Conservation (phyloP, 495 filamentous ascomycete species). For the Letharia lupina region DNA sequence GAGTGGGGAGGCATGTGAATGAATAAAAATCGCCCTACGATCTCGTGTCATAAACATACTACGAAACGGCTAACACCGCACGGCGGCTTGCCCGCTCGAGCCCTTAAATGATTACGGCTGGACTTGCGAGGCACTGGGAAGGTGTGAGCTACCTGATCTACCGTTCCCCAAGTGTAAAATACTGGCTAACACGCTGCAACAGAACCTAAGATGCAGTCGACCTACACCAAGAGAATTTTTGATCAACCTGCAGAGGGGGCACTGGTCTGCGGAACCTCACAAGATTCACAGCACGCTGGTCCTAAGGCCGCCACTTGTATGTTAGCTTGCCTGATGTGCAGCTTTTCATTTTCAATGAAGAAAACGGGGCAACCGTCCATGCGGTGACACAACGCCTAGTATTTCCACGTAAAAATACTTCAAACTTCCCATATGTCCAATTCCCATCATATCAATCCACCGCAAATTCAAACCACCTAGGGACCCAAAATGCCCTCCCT, state of each 20-base stretch:
- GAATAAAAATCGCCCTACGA: not conserved
- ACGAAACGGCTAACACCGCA: not conserved
- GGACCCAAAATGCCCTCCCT: not conserved
- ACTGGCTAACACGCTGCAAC: not conserved
- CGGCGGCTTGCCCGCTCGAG: not conserved
- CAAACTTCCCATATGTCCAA: not conserved
- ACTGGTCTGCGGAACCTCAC: not conserved
- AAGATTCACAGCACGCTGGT: not conserved
- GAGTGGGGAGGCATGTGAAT: conserved; percentile 78
- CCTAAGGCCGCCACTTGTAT: not conserved
- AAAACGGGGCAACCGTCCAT: not conserved
- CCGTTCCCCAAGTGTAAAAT: not conserved
- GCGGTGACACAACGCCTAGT: not conserved
- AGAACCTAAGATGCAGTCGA: not conserved
- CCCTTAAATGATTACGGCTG: not conserved
- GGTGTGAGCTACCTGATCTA: not conserved
- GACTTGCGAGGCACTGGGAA: not conserved
- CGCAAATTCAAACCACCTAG: too few species aligned
- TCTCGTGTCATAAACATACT: not conserved
- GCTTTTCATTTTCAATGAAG: not conserved
- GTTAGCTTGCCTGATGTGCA: not conserved
- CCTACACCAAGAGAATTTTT: not conserved
- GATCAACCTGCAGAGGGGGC: not conserved
- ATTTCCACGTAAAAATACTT: too few species aligned
- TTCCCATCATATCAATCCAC: not conserved